Base-by-base conservation (phyloP, 805 yeast species). In the Starmerella kuoi region DNA sequence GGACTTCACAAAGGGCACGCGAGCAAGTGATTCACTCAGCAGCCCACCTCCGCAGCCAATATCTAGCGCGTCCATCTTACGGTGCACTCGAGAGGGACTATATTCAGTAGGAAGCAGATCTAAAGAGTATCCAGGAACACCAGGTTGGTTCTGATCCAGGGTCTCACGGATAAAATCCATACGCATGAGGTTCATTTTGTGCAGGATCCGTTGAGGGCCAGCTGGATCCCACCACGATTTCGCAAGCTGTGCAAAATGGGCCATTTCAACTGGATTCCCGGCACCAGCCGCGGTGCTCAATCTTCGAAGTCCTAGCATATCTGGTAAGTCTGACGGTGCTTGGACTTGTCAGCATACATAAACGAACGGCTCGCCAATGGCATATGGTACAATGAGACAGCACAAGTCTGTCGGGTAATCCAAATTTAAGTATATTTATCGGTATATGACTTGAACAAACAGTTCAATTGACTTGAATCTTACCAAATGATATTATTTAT, bases 41-140 rank as follows among this genome's bases (percentile, higher is more conserved):
- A 91, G 77, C 0, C 98, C 99, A n/a, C 98, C 99, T 17, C 99
- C 99, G 60, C 98, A 91, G 1, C 99, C 99, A 40, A 91, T 76
- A 57, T 91, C 99, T 42, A 91, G 63, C 1, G 77, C 86, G 14
- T 61, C 59, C 40, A 76, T 64, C 35, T 69, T 62, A 44, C 77
- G 79, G 20, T 48, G 46, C 9, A 64, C 44, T 9, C 79, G 74
- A 33, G 66, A 67, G 22, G 40, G 23, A 17, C 3, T 15, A n/a
- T 18, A 26, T 14, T 21, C 66, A 2, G 49, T 50, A 0, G 95
- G 95, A 7, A 86, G 66, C 32, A 86, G 59, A 40, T 76, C 77
- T 26, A 72, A 53, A 48, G 75, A 73, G 63, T 78, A 85, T 0
- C 95, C 93, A 1, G 95, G 95, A 4, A 40, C 45, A 24, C 52